These are phyloP conservation scores for Lepidium aucheri DNA, from an alignment of 345 rosid genomes.

Conservation along the genomic window DNA sequence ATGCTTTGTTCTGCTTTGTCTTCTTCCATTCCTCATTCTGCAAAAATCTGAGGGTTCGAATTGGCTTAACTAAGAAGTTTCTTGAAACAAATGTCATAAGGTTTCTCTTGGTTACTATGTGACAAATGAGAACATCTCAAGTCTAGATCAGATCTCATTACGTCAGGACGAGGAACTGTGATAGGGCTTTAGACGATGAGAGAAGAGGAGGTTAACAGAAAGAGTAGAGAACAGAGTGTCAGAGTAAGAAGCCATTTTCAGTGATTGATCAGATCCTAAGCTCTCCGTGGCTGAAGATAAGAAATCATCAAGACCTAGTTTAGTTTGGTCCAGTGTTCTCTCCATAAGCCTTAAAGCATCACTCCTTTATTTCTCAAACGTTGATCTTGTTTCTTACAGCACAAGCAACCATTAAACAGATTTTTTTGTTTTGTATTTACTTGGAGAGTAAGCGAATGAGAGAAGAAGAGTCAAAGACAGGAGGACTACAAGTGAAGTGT, in stretches of 20 bases:
- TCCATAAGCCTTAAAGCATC: background rate
- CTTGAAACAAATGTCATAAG: background rate
- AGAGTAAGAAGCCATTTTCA: conserved; percentile 12
- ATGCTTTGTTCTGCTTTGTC: no score
- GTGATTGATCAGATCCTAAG: background rate
- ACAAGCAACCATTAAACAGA: conserved; percentile 5
- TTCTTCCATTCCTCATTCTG: no score
- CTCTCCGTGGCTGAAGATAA: background rate
- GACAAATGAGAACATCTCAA: conserved; percentile 53
- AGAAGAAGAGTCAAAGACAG: conserved; percentile 37
- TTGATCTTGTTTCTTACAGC: background rate
- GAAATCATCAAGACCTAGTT: background rate
- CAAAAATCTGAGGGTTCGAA: no score
- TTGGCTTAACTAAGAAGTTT: background rate
- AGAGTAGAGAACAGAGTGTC: conserved; percentile 1
- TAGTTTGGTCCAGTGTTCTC: background rate
- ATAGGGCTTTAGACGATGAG: no score
- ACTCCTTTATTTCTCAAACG: background rate
- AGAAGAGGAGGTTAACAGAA: no score
- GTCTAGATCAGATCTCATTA: background rate
- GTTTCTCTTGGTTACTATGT: conserved; percentile 37
- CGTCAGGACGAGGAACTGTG: no score
- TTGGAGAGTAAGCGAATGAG: conserved; percentile 46
- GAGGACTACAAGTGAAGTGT: conserved; percentile 78
- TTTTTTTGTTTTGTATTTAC: conserved; percentile 33